Evolutionary conservation across 139 green algal species (phyloP), one percentile per base, ranked within the genome.

Genomic region (Desmodesmus armatus): DNA sequence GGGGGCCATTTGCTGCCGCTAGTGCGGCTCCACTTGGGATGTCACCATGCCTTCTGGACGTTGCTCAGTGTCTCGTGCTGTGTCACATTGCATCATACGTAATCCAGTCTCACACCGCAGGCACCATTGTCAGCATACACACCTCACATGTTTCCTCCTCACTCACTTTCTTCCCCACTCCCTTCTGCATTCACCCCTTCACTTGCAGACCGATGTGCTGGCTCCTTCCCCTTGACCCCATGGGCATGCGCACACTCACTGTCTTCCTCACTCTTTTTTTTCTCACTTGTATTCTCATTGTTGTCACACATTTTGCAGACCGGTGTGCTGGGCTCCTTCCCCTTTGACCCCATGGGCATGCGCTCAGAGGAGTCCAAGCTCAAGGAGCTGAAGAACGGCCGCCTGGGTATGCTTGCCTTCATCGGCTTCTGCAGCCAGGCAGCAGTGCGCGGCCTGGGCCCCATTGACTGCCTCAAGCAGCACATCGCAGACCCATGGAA

Each of bases 381-480:
- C 29, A 96, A 95, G 89, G 93, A 96, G 92, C 73, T 97, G 37
- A 97, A 97, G 94, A 97, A 95, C 81, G 91, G 89, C 70, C 90
- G 91, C 75, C 87, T 94, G 49, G 91, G 92, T 4, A 96, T 97
- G 94, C 72, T 98, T 51, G 96, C 96, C n/a, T 96, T 98, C 87
- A 33, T 98, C 9, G 96, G 96, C 87, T 98, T 97, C 89, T 90
- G 85, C 85, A 95, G 89, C 53, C 94, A 97, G 88, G 92, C 92
- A 40, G 91, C 91, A 5, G 94, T 97, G 78, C 89, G 85, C 70
- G 92, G 96, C 88, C 84, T 93, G 89, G 95, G 95, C 87, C 96
- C 96, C 81, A 94, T 99, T 40, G 95, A 93, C 49, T 93, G 89
- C 92, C 87, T 99, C 65, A 85, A 94, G 44, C 63, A 81, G 15